A percentile compares a stretch with the other conserved stretches of the same genome.
These are phyloP conservation scores for Gyrodon lividus DNA, from an alignment of 768 basidiomycete genomes.

Conservation along the genomic window DNA sequence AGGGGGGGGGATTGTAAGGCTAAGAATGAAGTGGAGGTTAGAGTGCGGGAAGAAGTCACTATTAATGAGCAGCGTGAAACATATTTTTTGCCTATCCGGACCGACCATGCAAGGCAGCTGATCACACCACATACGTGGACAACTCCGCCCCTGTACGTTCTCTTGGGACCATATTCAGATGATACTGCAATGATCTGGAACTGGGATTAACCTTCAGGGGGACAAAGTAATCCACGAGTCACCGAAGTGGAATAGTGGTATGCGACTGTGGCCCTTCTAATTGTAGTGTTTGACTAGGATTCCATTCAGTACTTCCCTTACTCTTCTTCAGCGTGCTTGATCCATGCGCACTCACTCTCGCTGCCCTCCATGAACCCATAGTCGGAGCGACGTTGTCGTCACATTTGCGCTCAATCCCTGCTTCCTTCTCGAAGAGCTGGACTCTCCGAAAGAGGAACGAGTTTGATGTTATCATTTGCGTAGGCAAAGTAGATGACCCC, in stretches of 20 bases:
- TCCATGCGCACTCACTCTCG: constrained; percentile 49
- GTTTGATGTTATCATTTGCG: constrained; percentile 46
- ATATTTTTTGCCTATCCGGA: too few species aligned
- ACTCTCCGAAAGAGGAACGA: constrained; percentile 44
- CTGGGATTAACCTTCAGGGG: too few species aligned
- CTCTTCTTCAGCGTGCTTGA: constrained; percentile 38
- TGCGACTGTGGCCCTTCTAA: constrained; percentile 16
- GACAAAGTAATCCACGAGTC: neutral
- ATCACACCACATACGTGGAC: too few species aligned
- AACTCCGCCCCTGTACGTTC: too few species aligned
- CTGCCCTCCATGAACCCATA: constrained; percentile 49
- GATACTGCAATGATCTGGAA: too few species aligned
- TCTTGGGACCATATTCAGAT: too few species aligned
- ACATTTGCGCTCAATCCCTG: constrained; percentile 36
- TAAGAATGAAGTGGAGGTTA: too few species aligned
- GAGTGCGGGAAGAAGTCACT: too few species aligned
- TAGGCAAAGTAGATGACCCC: constrained; percentile 55
- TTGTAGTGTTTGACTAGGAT: constrained; percentile 55
- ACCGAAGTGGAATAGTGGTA: neutral
- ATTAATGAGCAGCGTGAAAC: too few species aligned
- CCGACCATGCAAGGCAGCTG: neutral
- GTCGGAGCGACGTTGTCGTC: constrained; percentile 42
- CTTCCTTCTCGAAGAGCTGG: constrained; percentile 44
- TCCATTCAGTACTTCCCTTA: constrained; percentile 39
- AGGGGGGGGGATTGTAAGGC: too few species aligned